Percentiles rank a stretch among this genome's conserved stretches.
Conservation (phyloP, 228 moss, liverwort and hornwort species). For the Sphagnum fallax region DNA sequence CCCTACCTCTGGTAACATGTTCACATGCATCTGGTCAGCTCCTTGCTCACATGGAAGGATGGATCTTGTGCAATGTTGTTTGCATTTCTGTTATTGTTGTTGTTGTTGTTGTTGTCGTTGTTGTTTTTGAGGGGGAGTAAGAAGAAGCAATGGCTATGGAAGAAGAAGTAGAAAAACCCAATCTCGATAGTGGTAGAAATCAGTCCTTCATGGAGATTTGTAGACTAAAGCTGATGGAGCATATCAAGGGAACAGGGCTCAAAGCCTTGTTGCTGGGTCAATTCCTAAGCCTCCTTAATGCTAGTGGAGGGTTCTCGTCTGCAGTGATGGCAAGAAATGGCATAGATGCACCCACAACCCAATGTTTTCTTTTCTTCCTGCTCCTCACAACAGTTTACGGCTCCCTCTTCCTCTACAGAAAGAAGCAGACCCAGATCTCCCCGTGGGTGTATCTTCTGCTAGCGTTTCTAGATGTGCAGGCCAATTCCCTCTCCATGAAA, state of each 20-base stretch:
- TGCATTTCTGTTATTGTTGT: too few relatives aligned
- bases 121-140: too few relatives aligned
- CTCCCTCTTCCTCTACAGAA: conserved; percentile 12
- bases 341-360: conserved; percentile 36
- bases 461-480: conserved; percentile 42
- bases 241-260: neutral
- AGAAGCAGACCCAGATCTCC: conserved; percentile 15
- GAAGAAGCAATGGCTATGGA: too few relatives aligned
- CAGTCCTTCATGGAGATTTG: too few relatives aligned
- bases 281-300: conserved; percentile 30
- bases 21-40: too few relatives aligned
- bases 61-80: too few relatives aligned
- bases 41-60: too few relatives aligned
- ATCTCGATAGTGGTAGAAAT: too few relatives aligned
- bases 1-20: too few relatives aligned
- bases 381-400: conserved; percentile 28
- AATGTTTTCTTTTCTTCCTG: conserved; percentile 28
- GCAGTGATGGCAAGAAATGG: conserved; percentile 28
- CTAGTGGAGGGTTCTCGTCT: conserved; percentile 29
- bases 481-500: conserved; percentile 38
- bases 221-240: too few relatives aligned
- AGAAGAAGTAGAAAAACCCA: too few relatives aligned
- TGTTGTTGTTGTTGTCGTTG: too few relatives aligned
- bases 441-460: conserved; percentile 39
- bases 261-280: conserved; percentile 32